Evolutionary conservation across 169 alveolate genomes (phyloP).

Genomic region (Toxoplasma gondii): DNA sequence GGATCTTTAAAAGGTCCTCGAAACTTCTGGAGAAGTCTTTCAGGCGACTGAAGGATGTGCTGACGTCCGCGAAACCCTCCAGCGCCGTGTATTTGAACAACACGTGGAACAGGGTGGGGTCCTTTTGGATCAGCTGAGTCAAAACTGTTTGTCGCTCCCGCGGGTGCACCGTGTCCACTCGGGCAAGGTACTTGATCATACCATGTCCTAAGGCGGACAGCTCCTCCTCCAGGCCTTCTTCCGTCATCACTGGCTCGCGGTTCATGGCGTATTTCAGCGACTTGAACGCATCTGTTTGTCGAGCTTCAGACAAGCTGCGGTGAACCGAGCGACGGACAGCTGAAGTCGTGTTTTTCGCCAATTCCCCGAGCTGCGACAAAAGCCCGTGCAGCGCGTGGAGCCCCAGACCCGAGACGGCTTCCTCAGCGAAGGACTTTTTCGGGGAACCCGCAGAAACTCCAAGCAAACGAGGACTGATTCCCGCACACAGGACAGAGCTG

Average conservation of each 20-base stretch:
- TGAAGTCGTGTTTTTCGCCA: background rate
- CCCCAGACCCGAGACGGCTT: background rate
- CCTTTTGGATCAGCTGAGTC: background rate
- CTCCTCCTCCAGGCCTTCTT: background rate
- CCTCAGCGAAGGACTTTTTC: background rate
- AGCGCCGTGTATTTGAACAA: background rate
- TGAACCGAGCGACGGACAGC: slow-evolving; percentile 16
- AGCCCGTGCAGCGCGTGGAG: background rate
- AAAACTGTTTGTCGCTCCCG: background rate
- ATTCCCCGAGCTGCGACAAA: background rate
- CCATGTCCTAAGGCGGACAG: background rate
- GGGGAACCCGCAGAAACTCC: background rate
- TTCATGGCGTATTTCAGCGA: slow-evolving; percentile 5
- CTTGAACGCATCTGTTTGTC: slow-evolving; percentile 16
- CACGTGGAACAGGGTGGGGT: background rate
- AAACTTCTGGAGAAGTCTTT: background rate
- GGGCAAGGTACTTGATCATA: background rate
- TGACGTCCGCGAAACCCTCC: background rate
- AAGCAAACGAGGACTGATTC: background rate
- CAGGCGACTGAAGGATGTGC: background rate
- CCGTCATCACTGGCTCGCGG: background rate
- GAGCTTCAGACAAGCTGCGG: background rate
- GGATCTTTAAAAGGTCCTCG: background rate
- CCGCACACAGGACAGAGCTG: no score
- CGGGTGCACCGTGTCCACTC: slow-evolving; percentile 2